Percentiles rank a stretch among this genome's conserved stretches.
These are phyloP conservation scores for Melastoma malabathricum DNA, from an alignment of 345 rosid species.

Conservation along the genomic window DNA sequence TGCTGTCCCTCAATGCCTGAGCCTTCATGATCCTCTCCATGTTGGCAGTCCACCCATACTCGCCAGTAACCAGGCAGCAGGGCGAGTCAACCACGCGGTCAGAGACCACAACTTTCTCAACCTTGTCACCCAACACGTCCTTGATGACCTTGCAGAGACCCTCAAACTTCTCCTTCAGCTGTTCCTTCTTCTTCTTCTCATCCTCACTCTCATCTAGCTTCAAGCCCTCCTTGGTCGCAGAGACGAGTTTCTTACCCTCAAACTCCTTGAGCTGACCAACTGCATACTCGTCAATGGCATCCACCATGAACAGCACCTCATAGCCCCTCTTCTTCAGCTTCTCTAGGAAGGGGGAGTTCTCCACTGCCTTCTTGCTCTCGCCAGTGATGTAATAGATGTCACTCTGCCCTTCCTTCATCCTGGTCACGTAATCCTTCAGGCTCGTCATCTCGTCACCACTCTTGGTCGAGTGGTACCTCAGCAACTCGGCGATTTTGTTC, in stretches of 20 bases:
- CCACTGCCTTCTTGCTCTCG: constrained; percentile 87
- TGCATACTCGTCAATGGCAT: constrained; percentile 77
- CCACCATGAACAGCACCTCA: constrained; percentile 79
- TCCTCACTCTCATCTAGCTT: constrained; percentile 67
- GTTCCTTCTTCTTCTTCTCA: constrained; percentile 61
- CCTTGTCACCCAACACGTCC: constrained; percentile 67
- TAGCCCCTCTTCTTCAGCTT: constrained; percentile 78
- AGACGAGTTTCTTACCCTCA: constrained; percentile 75
- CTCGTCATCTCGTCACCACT: constrained; percentile 86
- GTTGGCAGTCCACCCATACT: constrained; percentile 85
- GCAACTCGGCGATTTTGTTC: constrained; percentile 65
- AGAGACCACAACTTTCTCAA: constrained; percentile 74
- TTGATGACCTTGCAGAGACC: constrained; percentile 81
- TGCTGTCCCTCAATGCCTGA: constrained; percentile 69
- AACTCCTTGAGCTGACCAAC: constrained; percentile 82
- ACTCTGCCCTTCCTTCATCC: constrained; percentile 84
- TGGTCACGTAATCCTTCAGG: constrained; percentile 81
- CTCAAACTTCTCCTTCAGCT: constrained; percentile 56
- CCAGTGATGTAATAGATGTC: constrained; percentile 84
- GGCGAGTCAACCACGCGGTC: constrained; percentile 85
- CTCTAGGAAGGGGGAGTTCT: constrained; percentile 94
- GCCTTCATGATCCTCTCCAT: constrained; percentile 94
- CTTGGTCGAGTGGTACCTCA: constrained; percentile 83
- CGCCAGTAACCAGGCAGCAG: constrained; percentile 75
- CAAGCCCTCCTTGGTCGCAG: constrained; percentile 82